A percentile compares a stretch with the other conserved stretches of the same genome.
Evolutionary conservation across 1,139 yeast species (phyloP).

Genomic region (Scheffersomyces illinoinensis): DNA sequence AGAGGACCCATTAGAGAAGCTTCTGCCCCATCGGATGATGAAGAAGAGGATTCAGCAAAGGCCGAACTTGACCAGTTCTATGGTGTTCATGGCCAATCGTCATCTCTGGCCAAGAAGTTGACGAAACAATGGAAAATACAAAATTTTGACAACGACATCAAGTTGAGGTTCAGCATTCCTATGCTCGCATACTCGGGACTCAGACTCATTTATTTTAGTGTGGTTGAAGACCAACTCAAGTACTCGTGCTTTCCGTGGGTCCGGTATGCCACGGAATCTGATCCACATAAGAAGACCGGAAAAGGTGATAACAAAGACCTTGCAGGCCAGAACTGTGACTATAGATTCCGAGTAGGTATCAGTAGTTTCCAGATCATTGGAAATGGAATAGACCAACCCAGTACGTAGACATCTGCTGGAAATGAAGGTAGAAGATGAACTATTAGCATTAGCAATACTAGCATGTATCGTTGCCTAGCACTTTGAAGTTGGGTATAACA

Average conservation of each 20-base stretch:
- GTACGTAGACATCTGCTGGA: not conserved
- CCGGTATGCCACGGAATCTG: slow-evolving; percentile 37
- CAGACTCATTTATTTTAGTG: slow-evolving; percentile 39
- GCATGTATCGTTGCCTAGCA: not conserved
- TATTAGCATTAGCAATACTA: too few species aligned
- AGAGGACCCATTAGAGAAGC: not conserved
- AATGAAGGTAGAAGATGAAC: not conserved
- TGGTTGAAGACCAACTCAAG: slow-evolving; percentile 43
- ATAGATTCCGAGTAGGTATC: slow-evolving; percentile 31
- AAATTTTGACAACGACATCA: slow-evolving; percentile 27
- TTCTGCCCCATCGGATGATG: slow-evolving; percentile 7
- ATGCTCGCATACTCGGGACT: slow-evolving; percentile 46
- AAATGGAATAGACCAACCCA: not conserved
- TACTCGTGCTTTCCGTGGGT: slow-evolving; percentile 53
- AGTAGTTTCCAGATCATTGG: slow-evolving; percentile 17
- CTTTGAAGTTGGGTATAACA: not conserved
- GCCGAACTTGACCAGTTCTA: slow-evolving; percentile 41
- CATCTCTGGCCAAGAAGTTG: slow-evolving; percentile 28
- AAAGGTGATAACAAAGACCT: not conserved
- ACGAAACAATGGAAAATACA: slow-evolving; percentile 12
- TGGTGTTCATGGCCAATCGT: slow-evolving; percentile 39
- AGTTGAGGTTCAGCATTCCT: slow-evolving; percentile 39
- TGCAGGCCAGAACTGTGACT: slow-evolving; percentile 18
- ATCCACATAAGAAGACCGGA: slow-evolving; percentile 1
- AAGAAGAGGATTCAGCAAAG: slow-evolving; percentile 19